Evolutionary conservation across 306 rosid species (phyloP), one percentile per base, ranked within the genome.

Genomic region (Quillaja saponaria): DNA sequence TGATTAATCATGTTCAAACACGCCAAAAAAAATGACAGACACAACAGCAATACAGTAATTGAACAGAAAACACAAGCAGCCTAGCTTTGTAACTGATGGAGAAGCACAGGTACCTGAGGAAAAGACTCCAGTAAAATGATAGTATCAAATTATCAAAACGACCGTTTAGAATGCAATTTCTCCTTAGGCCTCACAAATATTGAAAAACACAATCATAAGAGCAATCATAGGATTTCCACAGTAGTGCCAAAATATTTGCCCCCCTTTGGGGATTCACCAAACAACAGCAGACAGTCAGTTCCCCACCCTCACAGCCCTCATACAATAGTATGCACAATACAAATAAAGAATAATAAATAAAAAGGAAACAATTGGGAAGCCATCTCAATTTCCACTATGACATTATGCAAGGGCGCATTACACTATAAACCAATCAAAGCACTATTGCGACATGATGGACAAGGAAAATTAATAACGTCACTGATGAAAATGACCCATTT

Each of bases 351-450:
- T 21, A 28, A 17, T 13, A 33, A 16, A 34, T 28, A 67, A 14
- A 19, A 63, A 54, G 10, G 41, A 54, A 44, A 49, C 12, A 13
- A 53, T 35, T 13, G 66, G 73, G 47, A 54, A 60, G 14, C 62
- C 2, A 42, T 59, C 59, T 33, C 60, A 52, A 63, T 59, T 53
- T 52, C 69, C 66, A 71, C 44, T 5, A 38, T 62, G 66, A 51
- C 55, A 63, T 37, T 58, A 49, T 71, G 28, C 17, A 14, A 57
- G 51, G 58, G 34, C 66, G 18, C 50, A 39, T 71, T 51, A 57
- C n/a, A 73, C 52, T 51, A 46, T 65, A 53, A 65, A 56, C 41
- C 55, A 56, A 25, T 34, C 46, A 71, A 13, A 61, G 62, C 55
- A 63, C 21, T 33, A 34, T 44, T 51, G 75, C 57, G 41, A 46